phyloP scores from a whole-genome alignment of 768 basidiomycete species.

The Fomitopsis pulvina region DNA sequence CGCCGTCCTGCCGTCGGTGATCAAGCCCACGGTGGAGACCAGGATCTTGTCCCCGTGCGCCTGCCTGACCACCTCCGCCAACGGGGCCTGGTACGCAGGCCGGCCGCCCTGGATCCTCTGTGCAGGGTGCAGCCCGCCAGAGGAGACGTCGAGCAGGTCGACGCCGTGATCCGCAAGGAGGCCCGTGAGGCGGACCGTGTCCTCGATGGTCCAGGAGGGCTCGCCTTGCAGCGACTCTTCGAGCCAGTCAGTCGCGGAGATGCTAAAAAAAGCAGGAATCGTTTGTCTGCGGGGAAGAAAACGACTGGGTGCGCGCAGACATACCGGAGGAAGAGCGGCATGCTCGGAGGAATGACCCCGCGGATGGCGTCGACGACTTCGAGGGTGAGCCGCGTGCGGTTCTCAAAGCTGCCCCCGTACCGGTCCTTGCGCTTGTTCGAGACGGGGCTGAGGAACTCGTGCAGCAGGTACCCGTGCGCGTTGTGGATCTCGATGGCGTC shows the following conservation, averaged over 20 bases:
- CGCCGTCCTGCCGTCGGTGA: slow-evolving; percentile 49
- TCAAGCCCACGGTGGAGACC: slow-evolving; percentile 49
- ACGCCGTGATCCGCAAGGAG: slow-evolving; percentile 59
- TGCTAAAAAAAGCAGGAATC: slow-evolving; percentile 24
- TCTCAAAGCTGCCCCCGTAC: slow-evolving; percentile 44
- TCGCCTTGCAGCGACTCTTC: slow-evolving; percentile 51
- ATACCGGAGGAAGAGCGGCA: slow-evolving; percentile 70
- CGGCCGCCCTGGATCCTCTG: slow-evolving; percentile 47
- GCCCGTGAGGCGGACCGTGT: slow-evolving; percentile 54
- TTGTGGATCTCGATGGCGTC: slow-evolving; percentile 22
- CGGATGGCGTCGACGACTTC: slow-evolving; percentile 63
- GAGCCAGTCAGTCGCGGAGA: slow-evolving; percentile 74
- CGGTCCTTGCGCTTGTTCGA: slow-evolving; percentile 37
- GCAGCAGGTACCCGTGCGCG: slow-evolving; percentile 21
- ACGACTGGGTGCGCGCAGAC: slow-evolving; percentile 4
- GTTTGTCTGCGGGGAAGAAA: slow-evolving; percentile 2
- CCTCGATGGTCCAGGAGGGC: slow-evolving; percentile 61
- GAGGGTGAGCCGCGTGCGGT: slow-evolving; percentile 47
- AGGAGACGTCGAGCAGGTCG: slow-evolving; percentile 70
- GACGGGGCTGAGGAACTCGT: slow-evolving; percentile 31
- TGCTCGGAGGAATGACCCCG: slow-evolving; percentile 46
- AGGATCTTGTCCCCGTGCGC: slow-evolving; percentile 35
- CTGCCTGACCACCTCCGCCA: slow-evolving; percentile 32
- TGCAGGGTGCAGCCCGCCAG: slow-evolving; percentile 47
- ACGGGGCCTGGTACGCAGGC: slow-evolving; percentile 13